phyloP scores from a whole-genome alignment of 495 filamentous ascomycete genomes.

The Aspergillus homomorphus region DNA sequence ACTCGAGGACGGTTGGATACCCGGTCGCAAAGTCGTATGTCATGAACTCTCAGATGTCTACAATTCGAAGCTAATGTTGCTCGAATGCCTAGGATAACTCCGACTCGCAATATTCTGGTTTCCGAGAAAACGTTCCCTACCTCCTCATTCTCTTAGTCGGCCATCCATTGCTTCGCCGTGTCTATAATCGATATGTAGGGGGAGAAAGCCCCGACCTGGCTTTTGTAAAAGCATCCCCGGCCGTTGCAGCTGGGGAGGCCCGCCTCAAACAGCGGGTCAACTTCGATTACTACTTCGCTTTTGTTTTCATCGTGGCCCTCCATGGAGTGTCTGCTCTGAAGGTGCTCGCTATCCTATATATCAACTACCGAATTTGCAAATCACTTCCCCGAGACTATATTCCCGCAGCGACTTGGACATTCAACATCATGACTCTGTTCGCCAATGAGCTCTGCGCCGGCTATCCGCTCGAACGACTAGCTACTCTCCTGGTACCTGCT shows the following conservation, averaged over 20 bases:
- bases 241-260: conserved; percentile 54
- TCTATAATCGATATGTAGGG: conserved; percentile 54
- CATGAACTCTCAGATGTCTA: neutral
- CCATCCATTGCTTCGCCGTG: conserved; percentile 73
- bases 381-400: conserved; percentile 62
- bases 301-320: conserved; percentile 71
- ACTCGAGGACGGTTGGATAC: conserved; percentile 85
- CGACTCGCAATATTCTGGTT: conserved; percentile 82
- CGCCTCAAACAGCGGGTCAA: conserved; percentile 71
- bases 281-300: conserved; percentile 82
- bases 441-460: conserved; percentile 82
- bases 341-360: conserved; percentile 70
- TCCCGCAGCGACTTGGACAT: conserved; percentile 82
- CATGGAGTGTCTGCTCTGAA: conserved; percentile 87
- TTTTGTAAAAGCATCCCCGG: conserved; percentile 15
- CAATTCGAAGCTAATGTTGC: neutral
- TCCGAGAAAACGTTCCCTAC: conserved; percentile 83
- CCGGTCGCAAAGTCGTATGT: conserved; percentile 84
- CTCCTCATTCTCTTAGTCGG: conserved; percentile 65
- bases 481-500: conserved; percentile 45
- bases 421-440: conserved; percentile 84
- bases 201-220: conserved; percentile 6
- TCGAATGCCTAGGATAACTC: conserved; percentile 67
- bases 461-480: conserved; percentile 66
- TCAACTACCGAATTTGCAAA: conserved; percentile 79